A percentile compares a stretch with the other conserved stretches of the same genome.
These are phyloP conservation scores for Suaeda aralocaspica DNA, from an alignment of 148 eudicot genomes.

Conservation along the genomic window DNA sequence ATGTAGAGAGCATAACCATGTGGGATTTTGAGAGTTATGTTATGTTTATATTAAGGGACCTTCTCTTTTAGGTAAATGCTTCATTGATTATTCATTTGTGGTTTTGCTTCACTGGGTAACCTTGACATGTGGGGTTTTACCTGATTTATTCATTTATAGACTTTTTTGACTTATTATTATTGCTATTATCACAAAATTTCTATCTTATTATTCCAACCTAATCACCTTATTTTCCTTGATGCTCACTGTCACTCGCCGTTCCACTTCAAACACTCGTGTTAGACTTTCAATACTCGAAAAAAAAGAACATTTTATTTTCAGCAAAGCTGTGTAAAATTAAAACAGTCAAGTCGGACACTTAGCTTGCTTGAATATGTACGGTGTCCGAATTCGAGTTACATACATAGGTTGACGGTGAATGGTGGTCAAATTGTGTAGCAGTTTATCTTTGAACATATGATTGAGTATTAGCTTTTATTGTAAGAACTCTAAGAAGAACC, in stretches of 20 bases:
- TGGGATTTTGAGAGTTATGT: conserved; percentile 17
- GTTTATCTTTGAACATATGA: conserved; percentile 10
- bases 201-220: not conserved
- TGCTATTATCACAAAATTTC: conserved; percentile 19
- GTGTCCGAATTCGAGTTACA: too few relatives aligned
- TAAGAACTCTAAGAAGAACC: conserved; percentile 6
- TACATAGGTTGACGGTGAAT: not conserved
- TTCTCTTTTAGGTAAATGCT: conserved; percentile 19
- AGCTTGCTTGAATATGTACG: too few relatives aligned
- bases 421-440: conserved; percentile 6
- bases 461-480: conserved; percentile 1
- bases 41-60: conserved; percentile 31
- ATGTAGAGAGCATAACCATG: conserved; percentile 34
- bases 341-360: too few relatives aligned
- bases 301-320: too few relatives aligned
- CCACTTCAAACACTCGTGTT: too few relatives aligned
- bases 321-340: too few relatives aligned
- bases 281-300: too few relatives aligned
- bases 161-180: conserved; percentile 25
- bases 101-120: conserved; percentile 11
- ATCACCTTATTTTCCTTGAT: not conserved
- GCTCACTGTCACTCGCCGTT: too few relatives aligned
- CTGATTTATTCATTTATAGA: conserved; percentile 23
- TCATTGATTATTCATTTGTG: conserved; percentile 21
- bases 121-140: conserved; percentile 33